phyloP scores from a whole-genome alignment of 108 stramenopile genomes.

The Heterococcus sp. region DNA sequence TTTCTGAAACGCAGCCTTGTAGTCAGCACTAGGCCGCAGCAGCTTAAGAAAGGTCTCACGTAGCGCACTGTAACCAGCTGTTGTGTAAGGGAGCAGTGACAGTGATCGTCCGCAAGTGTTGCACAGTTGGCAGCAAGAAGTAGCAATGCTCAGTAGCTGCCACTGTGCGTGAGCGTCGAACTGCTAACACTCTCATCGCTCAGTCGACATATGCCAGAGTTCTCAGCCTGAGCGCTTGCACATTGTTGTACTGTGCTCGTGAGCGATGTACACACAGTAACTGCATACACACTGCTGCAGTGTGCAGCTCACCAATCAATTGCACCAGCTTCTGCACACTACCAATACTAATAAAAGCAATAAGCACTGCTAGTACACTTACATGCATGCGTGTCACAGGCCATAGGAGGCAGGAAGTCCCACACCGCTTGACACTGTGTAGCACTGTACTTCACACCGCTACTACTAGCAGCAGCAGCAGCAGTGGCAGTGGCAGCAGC shows the following conservation, averaged over 20 bases:
- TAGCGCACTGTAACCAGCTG: constrained; percentile 2
- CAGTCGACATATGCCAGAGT: no score
- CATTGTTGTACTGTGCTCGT: no score
- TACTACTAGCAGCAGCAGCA: not conserved
- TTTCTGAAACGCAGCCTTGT: constrained; percentile 42
- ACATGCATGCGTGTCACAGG: constrained; percentile 30
- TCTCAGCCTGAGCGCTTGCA: no score
- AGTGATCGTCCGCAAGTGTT: constrained; percentile 2
- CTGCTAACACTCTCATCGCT: no score
- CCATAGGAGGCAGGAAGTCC: constrained; percentile 26
- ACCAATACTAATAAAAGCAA: no score
- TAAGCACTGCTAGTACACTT: not conserved
- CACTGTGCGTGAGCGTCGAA: not conserved
- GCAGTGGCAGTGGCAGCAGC: not conserved
- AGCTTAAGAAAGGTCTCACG: constrained; percentile 57
- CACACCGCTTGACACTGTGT: constrained; percentile 43
- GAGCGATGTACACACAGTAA: no score
- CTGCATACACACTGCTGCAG: constrained; percentile 1
- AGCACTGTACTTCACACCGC: constrained; percentile 3
- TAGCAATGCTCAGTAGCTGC: not conserved
- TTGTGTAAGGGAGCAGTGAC: not conserved
- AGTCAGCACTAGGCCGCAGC: constrained; percentile 55
- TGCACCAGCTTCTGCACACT: no score
- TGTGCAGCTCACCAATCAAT: no score
- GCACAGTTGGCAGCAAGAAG: constrained; percentile 33